Conservation (phyloP, 352 stramenopile genomes). For the Globisporangium alternatum region DNA sequence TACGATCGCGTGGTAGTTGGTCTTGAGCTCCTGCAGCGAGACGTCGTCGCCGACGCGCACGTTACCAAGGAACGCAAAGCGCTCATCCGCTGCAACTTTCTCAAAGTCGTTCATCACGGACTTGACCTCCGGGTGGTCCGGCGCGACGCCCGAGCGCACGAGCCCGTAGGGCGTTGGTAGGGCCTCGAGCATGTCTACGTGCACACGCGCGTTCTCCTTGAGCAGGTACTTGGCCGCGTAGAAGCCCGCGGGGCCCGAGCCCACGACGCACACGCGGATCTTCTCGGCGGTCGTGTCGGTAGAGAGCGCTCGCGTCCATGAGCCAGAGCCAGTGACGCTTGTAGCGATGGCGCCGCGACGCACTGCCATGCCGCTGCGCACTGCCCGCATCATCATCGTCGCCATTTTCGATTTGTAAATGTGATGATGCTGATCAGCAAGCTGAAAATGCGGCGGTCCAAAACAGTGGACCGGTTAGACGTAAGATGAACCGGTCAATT, state of each 20-base stretch:
- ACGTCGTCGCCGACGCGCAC: conserved; percentile 88
- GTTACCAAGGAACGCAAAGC: conserved; percentile 91
- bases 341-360: not conserved
- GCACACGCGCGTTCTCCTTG: conserved; percentile 59
- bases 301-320: conserved; percentile 1
- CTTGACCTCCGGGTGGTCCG: conserved; percentile 99
- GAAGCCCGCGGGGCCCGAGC: conserved; percentile 89
- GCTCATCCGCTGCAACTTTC: conserved; percentile 72
- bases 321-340: not conserved
- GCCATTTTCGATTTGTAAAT: not conserved
- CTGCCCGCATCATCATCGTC: not conserved
- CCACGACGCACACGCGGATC: conserved; percentile 86
- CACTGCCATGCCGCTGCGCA: not conserved
- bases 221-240: conserved; percentile 95
- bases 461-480: not conserved
- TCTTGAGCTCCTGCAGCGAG: conserved; percentile 80
- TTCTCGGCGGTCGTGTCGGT: not conserved
- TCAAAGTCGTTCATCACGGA: conserved; percentile 97
- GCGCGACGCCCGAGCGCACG: conserved; percentile 95
- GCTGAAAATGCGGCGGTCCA: not conserved
- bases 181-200: conserved; percentile 92
- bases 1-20: conserved; percentile 93
- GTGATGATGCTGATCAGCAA: not conserved
- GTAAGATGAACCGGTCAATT: no score
- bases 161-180: conserved; percentile 95